These are phyloP conservation scores for Pneumocystis murina DNA, from an alignment of 1,139 yeast genomes.

Conservation along the genomic window DNA sequence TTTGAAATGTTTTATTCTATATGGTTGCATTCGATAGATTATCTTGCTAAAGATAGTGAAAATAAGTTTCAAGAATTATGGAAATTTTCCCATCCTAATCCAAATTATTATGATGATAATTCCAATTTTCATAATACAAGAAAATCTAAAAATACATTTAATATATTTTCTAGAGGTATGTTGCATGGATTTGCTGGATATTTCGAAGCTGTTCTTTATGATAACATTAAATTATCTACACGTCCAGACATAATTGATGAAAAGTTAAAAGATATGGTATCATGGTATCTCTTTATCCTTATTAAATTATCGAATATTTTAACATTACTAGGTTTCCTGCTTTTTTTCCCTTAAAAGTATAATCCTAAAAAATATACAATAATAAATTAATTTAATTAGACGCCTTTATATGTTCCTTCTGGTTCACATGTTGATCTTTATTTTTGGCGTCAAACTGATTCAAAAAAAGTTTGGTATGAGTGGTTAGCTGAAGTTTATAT, in stretches of 20 bases:
- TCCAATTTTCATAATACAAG: slow-evolving; percentile 21
- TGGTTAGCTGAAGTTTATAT: slow-evolving; percentile 49
- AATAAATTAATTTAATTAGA: slow-evolving; percentile 22
- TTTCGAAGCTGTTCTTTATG: slow-evolving; percentile 53
- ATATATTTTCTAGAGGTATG: slow-evolving; percentile 32
- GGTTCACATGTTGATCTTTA: slow-evolving; percentile 38
- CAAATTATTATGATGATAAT: slow-evolving; percentile 5
- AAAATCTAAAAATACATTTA: slow-evolving; percentile 25
- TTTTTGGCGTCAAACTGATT: slow-evolving; percentile 31
- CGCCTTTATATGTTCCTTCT: slow-evolving; percentile 37
- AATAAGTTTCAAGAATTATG: slow-evolving; percentile 27
- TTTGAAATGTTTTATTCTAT: slow-evolving; percentile 47
- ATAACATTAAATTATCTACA: slow-evolving; percentile 41
- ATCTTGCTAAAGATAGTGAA: slow-evolving; percentile 29
- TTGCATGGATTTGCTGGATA: slow-evolving; percentile 65
- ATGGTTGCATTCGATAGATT: slow-evolving; percentile 37
- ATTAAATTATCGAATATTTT: background rate
- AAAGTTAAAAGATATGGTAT: slow-evolving; percentile 41
- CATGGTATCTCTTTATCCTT: slow-evolving; percentile 33
- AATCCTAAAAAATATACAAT: background rate
- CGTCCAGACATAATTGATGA: slow-evolving; percentile 31
- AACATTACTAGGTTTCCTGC: slow-evolving; percentile 33
- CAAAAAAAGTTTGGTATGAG: slow-evolving; percentile 49
- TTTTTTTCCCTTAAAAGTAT: slow-evolving; percentile 40
- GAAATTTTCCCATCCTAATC: slow-evolving; percentile 38